Evolutionary conservation across 164 flowering plant genomes (phyloP).

Genomic region (Dillenia turbinata): DNA sequence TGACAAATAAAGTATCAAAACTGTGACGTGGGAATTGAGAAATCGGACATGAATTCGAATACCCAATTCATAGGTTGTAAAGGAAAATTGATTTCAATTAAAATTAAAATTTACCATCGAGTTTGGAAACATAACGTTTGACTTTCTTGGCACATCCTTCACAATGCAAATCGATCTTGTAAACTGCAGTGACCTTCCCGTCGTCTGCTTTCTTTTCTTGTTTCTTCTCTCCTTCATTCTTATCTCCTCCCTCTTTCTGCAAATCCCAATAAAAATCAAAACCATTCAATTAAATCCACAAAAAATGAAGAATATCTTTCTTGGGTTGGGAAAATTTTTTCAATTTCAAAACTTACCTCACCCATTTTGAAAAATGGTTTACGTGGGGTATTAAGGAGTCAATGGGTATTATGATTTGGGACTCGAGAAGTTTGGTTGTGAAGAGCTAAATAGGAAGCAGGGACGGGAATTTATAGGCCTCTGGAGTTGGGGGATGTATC

Average conservation of each 20-base stretch:
- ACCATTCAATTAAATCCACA: too few species aligned
- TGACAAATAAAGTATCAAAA: too few species aligned
- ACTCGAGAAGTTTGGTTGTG: neutral
- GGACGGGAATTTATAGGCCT: neutral
- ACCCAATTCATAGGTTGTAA: too few species aligned
- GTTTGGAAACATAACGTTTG: constrained; percentile 30
- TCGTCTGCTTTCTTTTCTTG: constrained; percentile 33
- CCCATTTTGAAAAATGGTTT: constrained; percentile 2
- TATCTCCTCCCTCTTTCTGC: constrained; percentile 25
- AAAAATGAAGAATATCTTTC: too few species aligned
- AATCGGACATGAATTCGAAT: too few species aligned
- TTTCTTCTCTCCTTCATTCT: constrained; percentile 33
- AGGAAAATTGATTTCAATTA: neutral
- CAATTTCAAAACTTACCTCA: constrained; percentile 2
- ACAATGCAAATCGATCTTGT: constrained; percentile 87
- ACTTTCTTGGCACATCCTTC: constrained; percentile 84
- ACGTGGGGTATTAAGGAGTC: too few species aligned
- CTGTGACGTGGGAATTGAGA: too few species aligned
- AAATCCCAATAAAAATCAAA: constrained; percentile 5
- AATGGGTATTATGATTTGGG: too few species aligned
- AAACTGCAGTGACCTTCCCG: constrained; percentile 38
- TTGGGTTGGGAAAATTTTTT: too few species aligned
- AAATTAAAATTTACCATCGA: constrained; percentile 39
- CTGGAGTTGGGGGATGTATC: neutral
- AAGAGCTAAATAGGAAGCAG: neutral